A percentile compares a stretch with the other conserved stretches of the same genome.
Evolutionary conservation across 2,329 filamentous ascomycete genomes (phyloP).

Genomic region (Chalara sp.): DNA sequence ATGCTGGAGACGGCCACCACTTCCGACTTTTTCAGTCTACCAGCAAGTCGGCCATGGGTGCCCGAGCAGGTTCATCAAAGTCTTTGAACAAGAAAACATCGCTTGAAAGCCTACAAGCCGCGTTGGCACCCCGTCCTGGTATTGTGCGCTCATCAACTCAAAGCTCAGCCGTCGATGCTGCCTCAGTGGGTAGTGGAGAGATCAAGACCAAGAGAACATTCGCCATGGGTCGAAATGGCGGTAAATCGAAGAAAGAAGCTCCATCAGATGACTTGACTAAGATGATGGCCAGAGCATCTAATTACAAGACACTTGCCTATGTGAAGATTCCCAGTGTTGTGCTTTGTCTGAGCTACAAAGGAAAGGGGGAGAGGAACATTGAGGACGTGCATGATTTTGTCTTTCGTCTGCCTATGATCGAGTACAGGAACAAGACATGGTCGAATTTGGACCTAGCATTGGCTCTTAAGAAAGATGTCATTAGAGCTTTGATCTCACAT

Average conservation of each 20-base stretch:
- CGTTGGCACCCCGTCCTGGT: constrained; percentile 16
- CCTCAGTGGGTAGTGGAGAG: constrained; percentile 21
- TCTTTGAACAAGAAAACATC: constrained; percentile 24
- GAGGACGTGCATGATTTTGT: constrained; percentile 98
- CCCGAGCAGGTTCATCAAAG: constrained; percentile 12
- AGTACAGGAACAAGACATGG: constrained; percentile 99
- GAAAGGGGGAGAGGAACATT: constrained; percentile 88
- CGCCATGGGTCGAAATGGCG: constrained; percentile 39
- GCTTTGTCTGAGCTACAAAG: constrained; percentile 92
- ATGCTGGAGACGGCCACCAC: constrained; percentile 27
- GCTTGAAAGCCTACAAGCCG: constrained; percentile 23
- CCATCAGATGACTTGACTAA: constrained; percentile 85
- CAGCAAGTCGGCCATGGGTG: constrained; percentile 17
- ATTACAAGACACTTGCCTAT: constrained; percentile 95
- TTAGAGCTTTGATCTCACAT: constrained; percentile 89
- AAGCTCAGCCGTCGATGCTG: constrained; percentile 15
- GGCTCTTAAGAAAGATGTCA: constrained; percentile 88
- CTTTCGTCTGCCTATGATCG: constrained; percentile 87
- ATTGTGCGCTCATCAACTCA: constrained; percentile 19
- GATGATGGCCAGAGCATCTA: constrained; percentile 93
- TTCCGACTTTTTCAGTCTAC: constrained; percentile 37
- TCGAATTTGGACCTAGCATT: constrained; percentile 92
- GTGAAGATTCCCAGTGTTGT: constrained; percentile 94
- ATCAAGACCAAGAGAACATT: constrained; percentile 41
- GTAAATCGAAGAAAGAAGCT: constrained; percentile 49